Base-by-base conservation (phyloP, 139 green algal genomes). In the Coelastrella sp. region DNA sequence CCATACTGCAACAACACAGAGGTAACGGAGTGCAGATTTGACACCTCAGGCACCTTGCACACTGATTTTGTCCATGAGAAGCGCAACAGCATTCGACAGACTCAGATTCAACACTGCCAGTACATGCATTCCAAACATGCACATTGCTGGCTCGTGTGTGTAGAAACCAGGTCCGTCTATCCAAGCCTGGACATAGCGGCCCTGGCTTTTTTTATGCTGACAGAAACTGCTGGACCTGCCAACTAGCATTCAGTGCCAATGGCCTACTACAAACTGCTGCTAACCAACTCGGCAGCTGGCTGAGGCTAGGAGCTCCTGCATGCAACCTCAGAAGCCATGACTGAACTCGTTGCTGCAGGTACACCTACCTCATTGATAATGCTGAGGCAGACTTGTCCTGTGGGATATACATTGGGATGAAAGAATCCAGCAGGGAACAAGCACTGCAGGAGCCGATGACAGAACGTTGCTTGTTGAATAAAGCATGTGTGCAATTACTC, bases 401-500 rank as follows among this genome's bases (percentile, higher is more conserved):
- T 98, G 2, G 98, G 98, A 88, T 99, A 99, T 60, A 99, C 96
- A 93, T 98, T 98, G 22, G 98, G 98, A 88, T 99, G 98, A 91
- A 99, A 99, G 92, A 99, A 99, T 5, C 93, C 93, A 7, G 90
- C 54, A 0, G 96, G 94, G 86, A 99, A 99, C 77, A 97, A 97
- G 95, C 97, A 99, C 96, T 98, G 68, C 68, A 76, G 16, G 14
- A 71, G 10, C 8, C 11, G 61, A 71, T 71, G 61, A 71, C 61
- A 71, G 61, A 71, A 71, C 61, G 11, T 71, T 71, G 61, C 32
- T 47, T 47, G 32, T 47, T 47, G 32, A 47, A 47, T 47, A 47
- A 47, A 47, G 32, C 32, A 47, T 47, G 32, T 47, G 32, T 47
- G 32, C 32, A 47, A 47, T 47, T 47, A 47, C 32, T 47, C 32